Conservation (phyloP, 2,329 filamentous ascomycete species). For the Colletotrichum sublineola region DNA sequence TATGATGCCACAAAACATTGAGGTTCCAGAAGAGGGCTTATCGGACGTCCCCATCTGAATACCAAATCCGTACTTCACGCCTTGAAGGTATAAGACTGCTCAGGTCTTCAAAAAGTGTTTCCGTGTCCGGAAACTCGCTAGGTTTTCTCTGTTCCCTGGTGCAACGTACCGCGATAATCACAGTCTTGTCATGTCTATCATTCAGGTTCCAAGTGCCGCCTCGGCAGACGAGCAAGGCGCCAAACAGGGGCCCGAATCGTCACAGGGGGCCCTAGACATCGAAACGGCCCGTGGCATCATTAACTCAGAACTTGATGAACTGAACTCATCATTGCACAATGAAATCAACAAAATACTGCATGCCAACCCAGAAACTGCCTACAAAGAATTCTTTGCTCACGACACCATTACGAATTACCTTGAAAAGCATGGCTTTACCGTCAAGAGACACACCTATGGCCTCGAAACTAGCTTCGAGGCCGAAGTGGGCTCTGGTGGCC, state of each 20-base stretch:
- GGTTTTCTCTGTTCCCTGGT: background rate
- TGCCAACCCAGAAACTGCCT: slow-evolving; percentile 64
- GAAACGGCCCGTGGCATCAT: slow-evolving; percentile 44
- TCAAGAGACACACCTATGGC: slow-evolving; percentile 64
- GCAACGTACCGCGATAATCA: background rate
- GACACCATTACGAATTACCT: slow-evolving; percentile 62
- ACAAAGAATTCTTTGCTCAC: slow-evolving; percentile 65
- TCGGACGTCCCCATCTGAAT: too few relatives aligned
- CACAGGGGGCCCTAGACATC: slow-evolving; percentile 30
- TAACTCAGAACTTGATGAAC: slow-evolving; percentile 43
- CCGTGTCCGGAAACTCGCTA: background rate
- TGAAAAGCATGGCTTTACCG: slow-evolving; percentile 57
- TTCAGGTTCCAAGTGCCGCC: slow-evolving; percentile 9
- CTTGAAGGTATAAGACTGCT: too few relatives aligned
- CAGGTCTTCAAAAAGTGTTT: too few relatives aligned
- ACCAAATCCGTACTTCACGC: background rate
- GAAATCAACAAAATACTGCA: slow-evolving; percentile 50
- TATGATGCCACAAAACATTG: background rate
- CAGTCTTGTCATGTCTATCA: slow-evolving; percentile 23
- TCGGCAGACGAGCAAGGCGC: slow-evolving; percentile 5
- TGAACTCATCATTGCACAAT: slow-evolving; percentile 38
- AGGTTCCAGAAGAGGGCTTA: too few relatives aligned
- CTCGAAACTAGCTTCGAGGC: slow-evolving; percentile 66
- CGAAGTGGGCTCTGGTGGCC: slow-evolving; percentile 57
- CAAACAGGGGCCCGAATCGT: background rate